Percentiles rank a stretch among this genome's conserved stretches.
Conservation (phyloP, 1,284 basidiomycete species). For the Melampsora larici-populina region DNA sequence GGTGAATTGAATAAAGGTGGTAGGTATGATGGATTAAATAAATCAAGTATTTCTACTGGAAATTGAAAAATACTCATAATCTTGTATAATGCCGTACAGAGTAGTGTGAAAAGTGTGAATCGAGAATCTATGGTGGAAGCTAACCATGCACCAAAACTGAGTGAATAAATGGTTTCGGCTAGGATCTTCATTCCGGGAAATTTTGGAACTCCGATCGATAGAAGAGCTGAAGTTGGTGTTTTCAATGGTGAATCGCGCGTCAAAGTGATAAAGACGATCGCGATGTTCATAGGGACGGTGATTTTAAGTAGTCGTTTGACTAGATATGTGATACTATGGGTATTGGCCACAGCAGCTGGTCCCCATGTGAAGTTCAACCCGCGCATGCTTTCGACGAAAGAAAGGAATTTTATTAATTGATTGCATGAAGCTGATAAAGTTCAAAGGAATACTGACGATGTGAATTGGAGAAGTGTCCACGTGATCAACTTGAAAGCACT, state of each 20-base stretch:
- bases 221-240: background rate
- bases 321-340: background rate
- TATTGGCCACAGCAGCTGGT: background rate
- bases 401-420: background rate
- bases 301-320: background rate
- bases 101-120: background rate
- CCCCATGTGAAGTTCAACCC: background rate
- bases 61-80: background rate
- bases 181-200: constrained; percentile 6
- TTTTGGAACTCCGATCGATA: background rate
- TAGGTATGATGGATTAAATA: background rate
- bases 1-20: background rate
- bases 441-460: background rate
- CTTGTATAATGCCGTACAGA: background rate
- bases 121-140: background rate
- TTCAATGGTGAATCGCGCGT: background rate
- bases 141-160: background rate
- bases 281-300: too few relatives aligned
- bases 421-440: background rate
- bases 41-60: background rate
- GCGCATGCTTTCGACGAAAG: background rate
- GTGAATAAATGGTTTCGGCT: background rate
- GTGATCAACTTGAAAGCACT: background rate
- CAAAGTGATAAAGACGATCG: background rate
- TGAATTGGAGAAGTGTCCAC: background rate